Conservation (phyloP, 495 filamentous ascomycete genomes). For the Terfezia claveryi region DNA sequence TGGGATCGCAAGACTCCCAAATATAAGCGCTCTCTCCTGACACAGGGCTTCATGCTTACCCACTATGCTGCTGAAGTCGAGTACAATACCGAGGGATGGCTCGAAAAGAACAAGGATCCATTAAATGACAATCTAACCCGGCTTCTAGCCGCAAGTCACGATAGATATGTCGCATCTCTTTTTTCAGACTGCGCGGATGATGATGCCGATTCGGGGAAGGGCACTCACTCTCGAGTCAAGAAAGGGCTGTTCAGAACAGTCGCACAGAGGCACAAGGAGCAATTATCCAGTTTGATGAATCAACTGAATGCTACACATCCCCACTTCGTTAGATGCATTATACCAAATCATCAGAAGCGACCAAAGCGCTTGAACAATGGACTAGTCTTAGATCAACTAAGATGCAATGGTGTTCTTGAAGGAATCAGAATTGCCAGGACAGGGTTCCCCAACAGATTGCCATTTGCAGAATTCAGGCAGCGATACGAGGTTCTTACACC, state of each 20-base stretch:
- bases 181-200: conserved; percentile 79
- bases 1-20: conserved; percentile 94
- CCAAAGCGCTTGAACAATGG: conserved; percentile 77
- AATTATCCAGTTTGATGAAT: conserved; percentile 82
- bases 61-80: conserved; percentile 98
- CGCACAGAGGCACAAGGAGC: conserved; percentile 93
- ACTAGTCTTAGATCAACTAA: conserved; percentile 80
- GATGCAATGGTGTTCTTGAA: conserved; percentile 96
- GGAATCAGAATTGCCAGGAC: conserved; percentile 94
- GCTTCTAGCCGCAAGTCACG: conserved; percentile 57
- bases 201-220: conserved; percentile 40
- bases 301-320: conserved; percentile 91
- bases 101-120: conserved; percentile 98
- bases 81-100: conserved; percentile 84
- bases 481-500: conserved; percentile 92
- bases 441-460: conserved; percentile 88
- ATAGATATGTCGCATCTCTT: conserved; percentile 61
- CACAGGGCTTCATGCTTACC: conserved; percentile 89
- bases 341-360: conserved; percentile 96
- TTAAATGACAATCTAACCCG: conserved; percentile 90
- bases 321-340: conserved; percentile 93
- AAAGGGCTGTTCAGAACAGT: conserved; percentile 95
- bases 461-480: conserved; percentile 83
- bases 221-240: conserved; percentile 62
- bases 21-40: conserved; percentile 69